Base-by-base conservation (phyloP, 2,329 filamentous ascomycete genomes). In the Stachybotrys echinatus region DNA sequence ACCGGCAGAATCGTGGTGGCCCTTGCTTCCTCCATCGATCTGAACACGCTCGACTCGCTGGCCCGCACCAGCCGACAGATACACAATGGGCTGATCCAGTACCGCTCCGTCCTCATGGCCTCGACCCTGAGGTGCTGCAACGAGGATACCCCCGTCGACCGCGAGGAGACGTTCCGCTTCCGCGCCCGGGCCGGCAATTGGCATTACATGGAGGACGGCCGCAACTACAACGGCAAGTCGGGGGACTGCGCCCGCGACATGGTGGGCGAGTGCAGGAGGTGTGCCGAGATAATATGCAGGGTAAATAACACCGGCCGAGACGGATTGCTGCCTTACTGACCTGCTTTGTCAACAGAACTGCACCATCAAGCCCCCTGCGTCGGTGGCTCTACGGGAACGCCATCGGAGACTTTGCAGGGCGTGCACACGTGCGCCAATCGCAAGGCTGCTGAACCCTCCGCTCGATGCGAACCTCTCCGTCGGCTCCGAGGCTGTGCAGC, bases 181-280 rank as follows among this genome's bases (percentile, higher is more conserved):
- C 76, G 81, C 23, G 67, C 80, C 42, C 73, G 79, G 49, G 77
- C 79, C 27, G 71, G 74, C 34, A 79, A 80, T 63, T 82, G 77
- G 77, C 77, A 74, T 61, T 81, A 82, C 58, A 79, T 83, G 72
- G 74, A 81, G 52, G 74, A 81, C 49, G 71, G 72, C 42, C 70
- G 81, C 14, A 58, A 77, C 49, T 75, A 73, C 57, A 72, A 76
- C 54, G 85, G 87, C 48, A 92, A 89, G 67, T 77, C 88, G 23
- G 85, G 88, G 5, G 78, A 79, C 58, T 97, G 92, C 65, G 92
- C 92, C 20, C 79, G 89, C 53, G 92, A 96, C 66, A 81, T 95
- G 81, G 92, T 97, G 5, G 81, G 78, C 40, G 85, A 87, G 58
- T 96, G 92, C 67, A 82, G 89, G 49, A 80, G 85, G 54, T 97